Evolutionary conservation across 1,139 yeast genomes (phyloP).

Genomic region (Kodamaea fungicola): DNA sequence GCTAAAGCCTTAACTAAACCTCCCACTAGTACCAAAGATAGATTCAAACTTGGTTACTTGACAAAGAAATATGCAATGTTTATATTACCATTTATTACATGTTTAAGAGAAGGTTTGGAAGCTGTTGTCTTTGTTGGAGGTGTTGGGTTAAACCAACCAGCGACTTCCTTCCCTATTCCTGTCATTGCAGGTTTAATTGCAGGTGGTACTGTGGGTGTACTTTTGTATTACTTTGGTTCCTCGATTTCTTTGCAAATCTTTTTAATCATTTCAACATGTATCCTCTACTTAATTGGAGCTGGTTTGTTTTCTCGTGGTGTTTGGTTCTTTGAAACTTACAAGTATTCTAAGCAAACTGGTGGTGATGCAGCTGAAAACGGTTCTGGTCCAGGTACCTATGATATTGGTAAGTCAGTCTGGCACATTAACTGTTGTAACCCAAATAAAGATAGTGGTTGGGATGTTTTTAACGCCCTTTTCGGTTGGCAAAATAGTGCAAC

Average conservation of each 20-base stretch:
- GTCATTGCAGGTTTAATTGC: conserved; percentile 72
- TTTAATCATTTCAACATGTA: conserved; percentile 74
- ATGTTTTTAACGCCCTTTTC: conserved; percentile 78
- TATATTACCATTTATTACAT: conserved; percentile 75
- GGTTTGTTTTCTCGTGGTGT: conserved; percentile 88
- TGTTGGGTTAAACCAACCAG: conserved; percentile 75
- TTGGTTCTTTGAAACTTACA: conserved; percentile 76
- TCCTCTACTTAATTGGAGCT: conserved; percentile 80
- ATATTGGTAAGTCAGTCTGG: conserved; percentile 74
- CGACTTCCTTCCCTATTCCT: conserved; percentile 80
- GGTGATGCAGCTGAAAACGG: conserved; percentile 90
- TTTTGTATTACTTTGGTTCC: conserved; percentile 75
- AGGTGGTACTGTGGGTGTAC: conserved; percentile 65
- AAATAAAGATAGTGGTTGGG: conserved; percentile 87
- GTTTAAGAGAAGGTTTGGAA: conserved; percentile 86
- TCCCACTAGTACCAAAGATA: conserved; percentile 27
- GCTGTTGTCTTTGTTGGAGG: conserved; percentile 92
- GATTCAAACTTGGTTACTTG: conserved; percentile 34
- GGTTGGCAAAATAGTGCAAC: conserved; percentile 96
- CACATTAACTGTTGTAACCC: conserved; percentile 96
- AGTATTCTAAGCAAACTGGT: conserved; percentile 63
- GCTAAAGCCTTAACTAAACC: conserved; percentile 64
- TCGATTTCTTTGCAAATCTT: conserved; percentile 75
- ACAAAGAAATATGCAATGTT: conserved; percentile 72
- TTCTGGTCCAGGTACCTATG: conserved; percentile 89